Percentiles rank a stretch among this genome's conserved stretches.
These are phyloP conservation scores for Fusarium xylarioides DNA, from an alignment of 2,329 filamentous ascomycete genomes.

Conservation along the genomic window DNA sequence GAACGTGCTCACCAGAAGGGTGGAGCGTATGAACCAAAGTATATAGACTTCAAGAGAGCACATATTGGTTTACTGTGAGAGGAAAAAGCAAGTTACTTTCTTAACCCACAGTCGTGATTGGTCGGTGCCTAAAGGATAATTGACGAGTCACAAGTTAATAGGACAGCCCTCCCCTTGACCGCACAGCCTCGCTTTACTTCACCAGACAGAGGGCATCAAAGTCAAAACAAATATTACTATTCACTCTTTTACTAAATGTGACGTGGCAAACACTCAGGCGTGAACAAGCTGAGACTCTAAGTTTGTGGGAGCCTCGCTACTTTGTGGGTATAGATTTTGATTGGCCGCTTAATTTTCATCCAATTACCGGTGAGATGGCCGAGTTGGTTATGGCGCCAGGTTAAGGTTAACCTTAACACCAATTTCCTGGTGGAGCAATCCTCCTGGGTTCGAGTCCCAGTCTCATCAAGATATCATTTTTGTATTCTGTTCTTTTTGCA, in stretches of 20 bases:
- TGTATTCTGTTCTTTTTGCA: fast-evolving
- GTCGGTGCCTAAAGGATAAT: neutral
- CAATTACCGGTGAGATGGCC: constrained; percentile 28
- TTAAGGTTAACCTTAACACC: constrained; percentile 31
- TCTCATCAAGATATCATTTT: constrained; percentile 18
- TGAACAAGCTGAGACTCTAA: neutral
- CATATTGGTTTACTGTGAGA: neutral
- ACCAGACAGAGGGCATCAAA: fast-evolving
- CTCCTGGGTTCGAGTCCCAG: constrained; percentile 35
- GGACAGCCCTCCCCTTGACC: no score
- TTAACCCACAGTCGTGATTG: neutral
- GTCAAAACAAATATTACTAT: fast-evolving
- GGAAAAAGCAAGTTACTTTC: neutral
- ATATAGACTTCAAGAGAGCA: no score
- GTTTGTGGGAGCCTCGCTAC: neutral
- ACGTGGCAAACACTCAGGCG: neutral
- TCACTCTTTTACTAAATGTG: neutral
- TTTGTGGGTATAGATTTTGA: fast-evolving
- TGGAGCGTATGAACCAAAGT: fast-evolving
- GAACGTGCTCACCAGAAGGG: neutral
- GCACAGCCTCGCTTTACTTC: fast-evolving
- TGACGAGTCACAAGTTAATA: neutral
- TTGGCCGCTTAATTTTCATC: fast-evolving
- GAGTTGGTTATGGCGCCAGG: constrained; percentile 35
- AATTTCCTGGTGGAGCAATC: constrained; percentile 33